Evolutionary conservation across 2,329 filamentous ascomycete species (phyloP).

Genomic region (Didymella segeticola): DNA sequence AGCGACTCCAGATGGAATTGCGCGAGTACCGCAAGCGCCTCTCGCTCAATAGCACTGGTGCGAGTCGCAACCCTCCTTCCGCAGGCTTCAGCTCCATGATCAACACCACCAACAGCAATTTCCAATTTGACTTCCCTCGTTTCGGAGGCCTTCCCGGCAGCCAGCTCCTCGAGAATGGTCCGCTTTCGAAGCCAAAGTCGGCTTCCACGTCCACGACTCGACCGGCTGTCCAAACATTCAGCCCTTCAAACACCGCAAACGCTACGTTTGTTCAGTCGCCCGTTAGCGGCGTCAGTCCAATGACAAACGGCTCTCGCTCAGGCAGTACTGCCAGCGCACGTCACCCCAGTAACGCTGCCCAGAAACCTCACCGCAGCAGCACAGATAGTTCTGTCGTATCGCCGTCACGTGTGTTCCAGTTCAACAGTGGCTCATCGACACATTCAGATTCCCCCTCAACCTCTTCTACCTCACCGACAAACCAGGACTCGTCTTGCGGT

Average conservation of each 20-base stretch:
- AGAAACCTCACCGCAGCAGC: constrained; percentile 37
- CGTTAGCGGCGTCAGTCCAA: constrained; percentile 40
- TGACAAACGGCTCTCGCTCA: constrained; percentile 41
- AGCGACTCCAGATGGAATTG: constrained; percentile 83
- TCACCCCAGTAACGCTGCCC: constrained; percentile 26
- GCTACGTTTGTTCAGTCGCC: constrained; percentile 37
- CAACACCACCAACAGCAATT: constrained; percentile 68
- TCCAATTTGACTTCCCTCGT: constrained; percentile 95
- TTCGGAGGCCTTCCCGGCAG: constrained; percentile 72
- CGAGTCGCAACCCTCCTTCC: constrained; percentile 57
- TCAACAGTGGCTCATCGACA: constrained; percentile 56
- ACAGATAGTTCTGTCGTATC: constrained; percentile 52
- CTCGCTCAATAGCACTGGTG: constrained; percentile 62
- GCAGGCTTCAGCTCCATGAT: constrained; percentile 55
- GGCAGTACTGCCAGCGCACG: constrained; percentile 38
- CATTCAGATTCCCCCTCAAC: constrained; percentile 60
- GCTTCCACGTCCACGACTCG: constrained; percentile 36
- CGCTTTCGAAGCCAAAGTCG: constrained; percentile 44
- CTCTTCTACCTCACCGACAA: constrained; percentile 59
- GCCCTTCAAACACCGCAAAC: constrained; percentile 44
- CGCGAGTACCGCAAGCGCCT: constrained; percentile 90
- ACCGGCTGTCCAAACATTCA: constrained; percentile 44
- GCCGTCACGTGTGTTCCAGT: constrained; percentile 58
- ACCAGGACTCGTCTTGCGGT: constrained; percentile 67
- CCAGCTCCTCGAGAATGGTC: constrained; percentile 60